phyloP scores from a whole-genome alignment of 2,329 filamentous ascomycete species.

The Cladophialophora psammophila region DNA sequence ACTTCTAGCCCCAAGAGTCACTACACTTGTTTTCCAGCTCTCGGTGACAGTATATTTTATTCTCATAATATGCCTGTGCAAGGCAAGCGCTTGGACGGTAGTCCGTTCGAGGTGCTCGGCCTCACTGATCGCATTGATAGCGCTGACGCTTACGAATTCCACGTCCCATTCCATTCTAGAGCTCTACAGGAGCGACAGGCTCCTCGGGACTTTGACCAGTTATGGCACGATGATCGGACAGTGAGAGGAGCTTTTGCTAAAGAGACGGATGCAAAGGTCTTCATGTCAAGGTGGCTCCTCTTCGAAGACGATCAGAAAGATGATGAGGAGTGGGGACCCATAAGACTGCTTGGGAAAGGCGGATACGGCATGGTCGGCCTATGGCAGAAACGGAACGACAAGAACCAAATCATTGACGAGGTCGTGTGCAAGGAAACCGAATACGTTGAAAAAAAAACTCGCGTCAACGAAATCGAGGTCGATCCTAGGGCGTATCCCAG shows the following conservation, averaged over 20 bases:
- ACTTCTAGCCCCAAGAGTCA: neutral
- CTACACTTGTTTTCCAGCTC: neutral
- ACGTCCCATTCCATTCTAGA: neutral
- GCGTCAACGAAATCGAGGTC: neutral
- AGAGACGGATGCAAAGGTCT: neutral
- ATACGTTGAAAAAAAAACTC: neutral
- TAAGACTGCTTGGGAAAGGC: conserved; percentile 31
- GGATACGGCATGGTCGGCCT: conserved; percentile 33
- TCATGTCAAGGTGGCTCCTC: conserved; percentile 8
- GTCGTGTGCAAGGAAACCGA: conserved; percentile 30
- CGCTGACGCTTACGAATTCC: neutral
- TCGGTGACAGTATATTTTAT: neutral
- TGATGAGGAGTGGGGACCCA: conserved; percentile 33
- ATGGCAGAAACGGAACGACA: conserved; percentile 30
- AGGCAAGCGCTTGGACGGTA: conserved; percentile 9
- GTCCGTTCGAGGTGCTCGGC: conserved; percentile 9
- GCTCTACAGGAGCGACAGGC: neutral
- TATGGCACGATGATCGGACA: conserved; percentile 21
- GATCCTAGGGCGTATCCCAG: conserved; percentile 7
- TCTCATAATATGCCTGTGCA: conserved; percentile 12
- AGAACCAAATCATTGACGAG: conserved; percentile 30
- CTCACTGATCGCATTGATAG: neutral
- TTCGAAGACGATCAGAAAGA: conserved; percentile 10
- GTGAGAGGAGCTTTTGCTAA: conserved; percentile 26
- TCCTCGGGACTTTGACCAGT: conserved; percentile 13